Conservation (phyloP, 768 basidiomycete species). For the Rhodotorula kratochvilovae region DNA sequence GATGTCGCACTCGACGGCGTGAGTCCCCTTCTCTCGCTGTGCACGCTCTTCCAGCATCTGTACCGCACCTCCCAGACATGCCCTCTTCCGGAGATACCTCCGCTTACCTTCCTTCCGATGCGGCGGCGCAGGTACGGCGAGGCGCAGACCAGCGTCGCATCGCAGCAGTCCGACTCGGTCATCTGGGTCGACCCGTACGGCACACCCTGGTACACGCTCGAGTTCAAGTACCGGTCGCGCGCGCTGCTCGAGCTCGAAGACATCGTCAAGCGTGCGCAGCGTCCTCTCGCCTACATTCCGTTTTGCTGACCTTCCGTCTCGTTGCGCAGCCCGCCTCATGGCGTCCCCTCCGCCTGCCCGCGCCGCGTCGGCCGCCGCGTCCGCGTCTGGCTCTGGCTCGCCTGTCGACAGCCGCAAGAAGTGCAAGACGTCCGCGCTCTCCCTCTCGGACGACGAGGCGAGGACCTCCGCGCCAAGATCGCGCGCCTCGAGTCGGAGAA, state of each 20-base stretch:
- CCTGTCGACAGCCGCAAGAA: not conserved
- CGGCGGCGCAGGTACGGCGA: slow-evolving; percentile 4
- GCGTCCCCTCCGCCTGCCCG: not conserved
- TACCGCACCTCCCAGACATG: not conserved
- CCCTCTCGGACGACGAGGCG: slow-evolving; percentile 11
- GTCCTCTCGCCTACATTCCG: no score
- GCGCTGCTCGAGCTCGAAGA: slow-evolving; percentile 24
- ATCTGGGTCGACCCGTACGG: slow-evolving; percentile 9
- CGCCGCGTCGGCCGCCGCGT: not conserved
- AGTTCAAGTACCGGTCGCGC: slow-evolving; percentile 29
- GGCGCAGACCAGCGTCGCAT: not conserved
- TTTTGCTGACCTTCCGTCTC: not conserved
- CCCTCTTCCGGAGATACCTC: no score
- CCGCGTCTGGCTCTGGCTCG: not conserved
- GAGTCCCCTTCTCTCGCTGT: no score
- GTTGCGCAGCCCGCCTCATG: not conserved
- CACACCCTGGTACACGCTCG: not conserved
- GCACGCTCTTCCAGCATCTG: no score
- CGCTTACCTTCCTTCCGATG: no score
- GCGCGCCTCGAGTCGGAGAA: slow-evolving; percentile 9
- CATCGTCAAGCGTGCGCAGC: slow-evolving; percentile 11
- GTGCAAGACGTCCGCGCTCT: not conserved
- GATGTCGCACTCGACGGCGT: slow-evolving; percentile 11
- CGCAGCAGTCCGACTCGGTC: rapidly evolving
- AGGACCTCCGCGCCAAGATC: slow-evolving; percentile 20